Evolutionary conservation across 2,329 filamentous ascomycete species (phyloP).

Genomic region (Ophiostoma australiae): DNA sequence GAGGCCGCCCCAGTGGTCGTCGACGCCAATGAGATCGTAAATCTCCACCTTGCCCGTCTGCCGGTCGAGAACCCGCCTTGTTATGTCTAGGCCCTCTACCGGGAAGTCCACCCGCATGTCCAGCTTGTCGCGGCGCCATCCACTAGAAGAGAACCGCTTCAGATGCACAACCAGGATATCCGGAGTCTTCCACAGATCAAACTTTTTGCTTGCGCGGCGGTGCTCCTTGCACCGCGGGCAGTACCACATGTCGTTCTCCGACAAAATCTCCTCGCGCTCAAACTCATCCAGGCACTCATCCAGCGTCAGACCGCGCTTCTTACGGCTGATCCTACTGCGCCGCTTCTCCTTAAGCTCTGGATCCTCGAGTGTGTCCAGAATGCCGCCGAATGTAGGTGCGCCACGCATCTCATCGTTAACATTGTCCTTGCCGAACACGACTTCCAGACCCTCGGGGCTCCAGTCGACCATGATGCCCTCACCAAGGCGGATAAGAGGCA

Average conservation of each 20-base stretch:
- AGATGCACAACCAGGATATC: slow-evolving; percentile 93
- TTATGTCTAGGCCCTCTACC: slow-evolving; percentile 78
- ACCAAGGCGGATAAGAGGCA: slow-evolving; percentile 68
- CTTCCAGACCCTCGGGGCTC: slow-evolving; percentile 64
- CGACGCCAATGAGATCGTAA: slow-evolving; percentile 92
- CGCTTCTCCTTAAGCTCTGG: slow-evolving; percentile 60
- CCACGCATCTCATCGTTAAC: slow-evolving; percentile 53
- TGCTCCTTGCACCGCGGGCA: slow-evolving; percentile 95
- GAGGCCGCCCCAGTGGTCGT: slow-evolving; percentile 90
- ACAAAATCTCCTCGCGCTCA: slow-evolving; percentile 86
- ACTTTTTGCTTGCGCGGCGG: slow-evolving; percentile 87
- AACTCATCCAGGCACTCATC: slow-evolving; percentile 94
- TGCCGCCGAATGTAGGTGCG: slow-evolving; percentile 47
- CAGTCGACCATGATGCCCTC: slow-evolving; percentile 88
- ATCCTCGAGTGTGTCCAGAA: slow-evolving; percentile 45
- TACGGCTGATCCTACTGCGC: slow-evolving; percentile 58
- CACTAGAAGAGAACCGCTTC: slow-evolving; percentile 86
- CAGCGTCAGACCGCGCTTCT: slow-evolving; percentile 72
- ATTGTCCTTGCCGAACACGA: slow-evolving; percentile 56
- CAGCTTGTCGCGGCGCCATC: slow-evolving; percentile 81
- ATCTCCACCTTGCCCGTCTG: slow-evolving; percentile 76
- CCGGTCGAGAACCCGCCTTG: slow-evolving; percentile 69
- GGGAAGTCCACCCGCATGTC: slow-evolving; percentile 90
- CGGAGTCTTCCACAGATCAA: slow-evolving; percentile 93
- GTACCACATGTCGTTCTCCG: slow-evolving; percentile 96